These are phyloP conservation scores for Candida qinlingensis DNA, from an alignment of 805 yeast genomes.

Conservation along the genomic window DNA sequence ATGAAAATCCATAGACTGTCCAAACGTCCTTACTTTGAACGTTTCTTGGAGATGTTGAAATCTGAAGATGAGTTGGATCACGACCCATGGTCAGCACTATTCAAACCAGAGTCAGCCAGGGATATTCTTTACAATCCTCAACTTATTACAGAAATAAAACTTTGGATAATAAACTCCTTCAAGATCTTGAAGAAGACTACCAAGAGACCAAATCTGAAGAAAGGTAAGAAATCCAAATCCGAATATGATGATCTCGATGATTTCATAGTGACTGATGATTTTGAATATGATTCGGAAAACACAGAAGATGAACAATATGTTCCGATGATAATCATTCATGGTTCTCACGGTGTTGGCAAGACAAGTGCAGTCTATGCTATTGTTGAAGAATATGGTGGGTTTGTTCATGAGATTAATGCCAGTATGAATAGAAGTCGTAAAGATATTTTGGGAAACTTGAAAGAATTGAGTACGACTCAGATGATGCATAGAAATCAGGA, in stretches of 20 bases:
- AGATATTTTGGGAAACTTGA: constrained; percentile 58
- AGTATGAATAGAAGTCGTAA: constrained; percentile 69
- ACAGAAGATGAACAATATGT: constrained; percentile 35
- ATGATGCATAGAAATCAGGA: constrained; percentile 48
- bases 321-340: constrained; percentile 63
- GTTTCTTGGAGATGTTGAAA: constrained; percentile 1
- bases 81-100: constrained; percentile 26
- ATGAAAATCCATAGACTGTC: constrained; percentile 3
- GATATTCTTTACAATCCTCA: constrained; percentile 28
- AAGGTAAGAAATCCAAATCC: constrained; percentile 19
- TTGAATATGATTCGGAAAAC: constrained; percentile 7
- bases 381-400: constrained; percentile 56
- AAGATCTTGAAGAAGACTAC: constrained; percentile 28
- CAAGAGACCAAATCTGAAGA: constrained; percentile 29
- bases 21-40: constrained; percentile 1
- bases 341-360: constrained; percentile 75
- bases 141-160: constrained; percentile 17
- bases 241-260: constrained; percentile 22
- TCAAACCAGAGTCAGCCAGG: constrained; percentile 26
- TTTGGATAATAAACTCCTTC: constrained; percentile 32
- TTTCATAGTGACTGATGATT: constrained; percentile 31
- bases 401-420: constrained; percentile 76
- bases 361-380: constrained; percentile 67
- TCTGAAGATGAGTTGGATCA: not conserved
- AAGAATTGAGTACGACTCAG: constrained; percentile 81